Base-by-base conservation (phyloP, 2,329 filamentous ascomycete species). In the Aspergillus sp. region DNA sequence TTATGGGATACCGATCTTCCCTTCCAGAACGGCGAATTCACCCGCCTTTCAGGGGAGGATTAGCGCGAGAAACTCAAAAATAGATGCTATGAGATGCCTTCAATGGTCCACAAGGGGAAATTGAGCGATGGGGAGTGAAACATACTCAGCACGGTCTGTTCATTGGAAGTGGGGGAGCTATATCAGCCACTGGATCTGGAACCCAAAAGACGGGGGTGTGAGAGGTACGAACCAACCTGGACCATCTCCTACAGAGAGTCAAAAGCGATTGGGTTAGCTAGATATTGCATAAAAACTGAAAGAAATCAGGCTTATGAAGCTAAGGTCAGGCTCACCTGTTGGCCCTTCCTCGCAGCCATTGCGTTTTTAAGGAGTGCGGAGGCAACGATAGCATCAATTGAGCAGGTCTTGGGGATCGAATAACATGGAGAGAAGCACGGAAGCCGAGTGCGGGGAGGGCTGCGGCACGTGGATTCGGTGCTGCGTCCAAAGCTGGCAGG, bases 21-120 rank as follows among this genome's bases (percentile, higher is more conserved):
- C 61, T 86, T 84, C 94, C 94, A 98, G 80, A 99, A 98, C 5
- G 94, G 92, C 67, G 94, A 95, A 65, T 87, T 84, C 69, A 91
- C 90, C 76, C 92, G 96, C 77, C 76, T 80, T 66, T 63, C 67
- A 59, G 55, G 61, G 61, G 48, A 63, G 66, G 17, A 28, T 32
- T 38, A 48, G 36, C 9, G n/a, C 59, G 21, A 54, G 48, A 36
- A 47, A 21, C 13, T 32, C 17, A 17, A 30, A 48, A 23, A 7
- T 13, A 17, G 7, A 19, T 19, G 23, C 15, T 9, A 4, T 21
- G 25, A 12, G 9, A 4, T 25, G 5, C 2, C 12, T 9, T 30
- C 8, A 32, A 30, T 15, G n/a, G 47, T 3, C 15, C n/a, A 30
- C 21, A 23, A 17, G 7, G 1, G 49, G 21, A 9, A 39, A 15